Percentiles rank a stretch among this genome's conserved stretches.
Evolutionary conservation across 345 rosid species (phyloP).

Genomic region (Moricandia arvensis): DNA sequence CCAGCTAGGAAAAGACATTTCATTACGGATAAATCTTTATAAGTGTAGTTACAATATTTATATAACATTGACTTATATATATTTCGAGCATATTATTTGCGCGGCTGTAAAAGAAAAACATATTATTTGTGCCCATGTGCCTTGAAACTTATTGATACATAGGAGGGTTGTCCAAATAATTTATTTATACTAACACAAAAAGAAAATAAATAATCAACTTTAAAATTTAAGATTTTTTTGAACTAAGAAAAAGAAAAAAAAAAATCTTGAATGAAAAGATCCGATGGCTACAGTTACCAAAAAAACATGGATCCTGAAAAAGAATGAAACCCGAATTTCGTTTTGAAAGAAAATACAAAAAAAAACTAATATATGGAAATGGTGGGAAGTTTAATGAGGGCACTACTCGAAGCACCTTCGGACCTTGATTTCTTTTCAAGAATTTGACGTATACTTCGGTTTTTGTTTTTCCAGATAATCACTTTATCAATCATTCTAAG

Average conservation of each 20-base stretch:
- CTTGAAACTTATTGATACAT: neutral
- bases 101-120: neutral
- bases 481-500: neutral
- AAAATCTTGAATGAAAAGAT: neutral
- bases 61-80: neutral
- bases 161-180: neutral
- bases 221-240: neutral
- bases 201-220: neutral
- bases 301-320: neutral
- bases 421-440: too few species aligned
- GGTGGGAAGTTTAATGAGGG: slow-evolving; percentile 33
- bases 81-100: neutral
- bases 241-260: neutral
- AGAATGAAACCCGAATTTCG: neutral
- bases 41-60: neutral
- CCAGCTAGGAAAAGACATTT: slow-evolving; percentile 17
- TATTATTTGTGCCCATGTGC: neutral
- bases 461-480: neutral
- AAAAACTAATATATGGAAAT: slow-evolving; percentile 1
- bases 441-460: neutral
- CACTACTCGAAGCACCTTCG: neutral
- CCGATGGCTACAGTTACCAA: neutral
- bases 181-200: neutral
- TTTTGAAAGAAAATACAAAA: neutral
- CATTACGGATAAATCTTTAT: neutral